phyloP scores from a whole-genome alignment of 192 early-diverging fungal genomes.

The Rhizoclosmatium sp. region DNA sequence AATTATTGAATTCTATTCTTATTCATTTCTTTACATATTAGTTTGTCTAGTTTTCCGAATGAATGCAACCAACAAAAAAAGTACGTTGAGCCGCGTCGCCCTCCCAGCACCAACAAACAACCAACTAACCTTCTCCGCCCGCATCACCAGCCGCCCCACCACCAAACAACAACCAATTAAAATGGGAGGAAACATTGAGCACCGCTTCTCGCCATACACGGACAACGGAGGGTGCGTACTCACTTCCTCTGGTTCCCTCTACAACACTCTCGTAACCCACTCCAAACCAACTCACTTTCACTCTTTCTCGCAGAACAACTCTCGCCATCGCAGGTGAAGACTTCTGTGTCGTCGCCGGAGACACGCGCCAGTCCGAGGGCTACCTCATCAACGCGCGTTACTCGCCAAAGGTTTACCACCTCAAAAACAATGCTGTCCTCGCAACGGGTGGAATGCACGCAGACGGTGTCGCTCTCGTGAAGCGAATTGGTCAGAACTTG shows the following conservation, averaged over 20 bases:
- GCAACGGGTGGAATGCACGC: slow-evolving; percentile 89
- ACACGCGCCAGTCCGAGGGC: slow-evolving; percentile 94
- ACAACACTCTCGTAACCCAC: neutral
- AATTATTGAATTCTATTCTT: too few species aligned
- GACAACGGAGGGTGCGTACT: slow-evolving; percentile 75
- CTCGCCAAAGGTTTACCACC: slow-evolving; percentile 86
- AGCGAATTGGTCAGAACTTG: slow-evolving; percentile 82
- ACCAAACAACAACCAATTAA: neutral
- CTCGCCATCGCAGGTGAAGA: slow-evolving; percentile 95
- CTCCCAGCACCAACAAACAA: too few species aligned
- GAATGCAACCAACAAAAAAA: too few species aligned
- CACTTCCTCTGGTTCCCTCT: neutral
- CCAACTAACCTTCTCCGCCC: too few species aligned
- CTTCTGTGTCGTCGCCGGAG: slow-evolving; percentile 92
- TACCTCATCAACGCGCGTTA: slow-evolving; percentile 96
- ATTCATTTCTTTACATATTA: too few species aligned
- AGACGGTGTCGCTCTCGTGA: slow-evolving; percentile 85
- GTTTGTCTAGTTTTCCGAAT: too few species aligned
- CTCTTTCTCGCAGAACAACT: slow-evolving; percentile 66
- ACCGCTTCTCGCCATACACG: slow-evolving; percentile 89
- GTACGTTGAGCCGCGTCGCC: too few species aligned
- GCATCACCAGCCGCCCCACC: too few species aligned
- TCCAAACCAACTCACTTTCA: neutral
- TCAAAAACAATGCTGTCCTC: slow-evolving; percentile 78
- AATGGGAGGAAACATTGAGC: slow-evolving; percentile 56